phyloP scores from a whole-genome alignment of 208 protist species.

The Leishmania braziliensis region DNA sequence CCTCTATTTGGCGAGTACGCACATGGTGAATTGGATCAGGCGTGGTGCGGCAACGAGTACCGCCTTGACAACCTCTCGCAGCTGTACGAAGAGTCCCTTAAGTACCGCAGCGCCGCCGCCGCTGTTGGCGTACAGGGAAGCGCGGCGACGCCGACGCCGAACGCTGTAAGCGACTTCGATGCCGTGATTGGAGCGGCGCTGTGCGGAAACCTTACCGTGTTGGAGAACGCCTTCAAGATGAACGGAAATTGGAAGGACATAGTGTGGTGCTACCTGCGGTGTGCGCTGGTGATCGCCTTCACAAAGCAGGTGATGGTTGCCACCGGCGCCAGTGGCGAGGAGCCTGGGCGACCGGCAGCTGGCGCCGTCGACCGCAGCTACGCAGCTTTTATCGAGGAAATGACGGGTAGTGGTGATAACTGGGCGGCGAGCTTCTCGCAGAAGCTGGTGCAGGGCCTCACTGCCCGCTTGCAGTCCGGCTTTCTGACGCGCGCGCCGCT shows the following conservation, averaged over 20 bases:
- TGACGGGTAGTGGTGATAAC: constrained; percentile 48
- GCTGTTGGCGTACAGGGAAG: constrained; percentile 3
- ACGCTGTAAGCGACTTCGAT: constrained; percentile 19
- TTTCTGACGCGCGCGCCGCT: constrained; percentile 45
- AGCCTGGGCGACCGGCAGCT: background rate
- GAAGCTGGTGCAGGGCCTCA: constrained; percentile 47
- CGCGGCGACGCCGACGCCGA: background rate
- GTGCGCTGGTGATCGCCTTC: constrained; percentile 69
- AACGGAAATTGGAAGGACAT: constrained; percentile 66
- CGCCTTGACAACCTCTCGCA: constrained; percentile 77
- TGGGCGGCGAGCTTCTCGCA: constrained; percentile 52
- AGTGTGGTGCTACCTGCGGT: constrained; percentile 78
- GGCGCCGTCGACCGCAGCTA: constrained; percentile 31
- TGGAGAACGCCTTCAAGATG: constrained; percentile 62
- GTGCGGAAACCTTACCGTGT: constrained; percentile 68
- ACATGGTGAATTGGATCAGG: constrained; percentile 57
- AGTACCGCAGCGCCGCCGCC: constrained; percentile 18
- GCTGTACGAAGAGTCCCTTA: constrained; percentile 65
- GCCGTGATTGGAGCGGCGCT: constrained; percentile 74
- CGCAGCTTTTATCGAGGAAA: constrained; percentile 32
- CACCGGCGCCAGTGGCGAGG: constrained; percentile 22
- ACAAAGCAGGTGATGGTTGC: constrained; percentile 64
- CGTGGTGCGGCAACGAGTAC: constrained; percentile 72
- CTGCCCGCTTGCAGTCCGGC: constrained; percentile 37
- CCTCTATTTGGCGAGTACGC: constrained; percentile 88